A percentile compares a stretch with the other conserved stretches of the same genome.
phyloP scores from a whole-genome alignment of 2,329 filamentous ascomycete species.

The Exophiala viscosa region DNA sequence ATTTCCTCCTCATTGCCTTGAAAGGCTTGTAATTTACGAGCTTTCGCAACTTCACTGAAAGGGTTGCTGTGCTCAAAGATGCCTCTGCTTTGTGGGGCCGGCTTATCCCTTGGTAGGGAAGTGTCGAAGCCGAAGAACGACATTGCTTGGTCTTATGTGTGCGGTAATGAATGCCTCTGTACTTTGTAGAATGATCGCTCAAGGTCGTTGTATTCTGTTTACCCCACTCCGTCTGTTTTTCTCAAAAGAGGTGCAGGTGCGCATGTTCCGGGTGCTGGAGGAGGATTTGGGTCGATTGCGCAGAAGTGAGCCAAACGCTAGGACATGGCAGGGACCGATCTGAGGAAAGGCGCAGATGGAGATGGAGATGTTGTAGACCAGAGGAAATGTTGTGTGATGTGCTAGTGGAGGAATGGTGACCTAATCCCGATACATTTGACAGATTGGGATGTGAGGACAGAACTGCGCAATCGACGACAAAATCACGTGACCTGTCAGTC shows the following conservation, averaged over 20 bases:
- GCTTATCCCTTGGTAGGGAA: slow-evolving; percentile 56
- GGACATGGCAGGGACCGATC: slow-evolving; percentile 13
- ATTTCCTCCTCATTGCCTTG: slow-evolving; percentile 58
- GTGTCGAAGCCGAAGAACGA: slow-evolving; percentile 90
- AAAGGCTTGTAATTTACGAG: slow-evolving; percentile 39
- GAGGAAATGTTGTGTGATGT: not conserved
- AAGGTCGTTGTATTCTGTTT: not conserved
- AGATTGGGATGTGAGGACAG: not conserved
- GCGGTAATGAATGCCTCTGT: not conserved
- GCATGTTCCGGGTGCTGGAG: slow-evolving; percentile 20
- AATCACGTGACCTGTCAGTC: no score
- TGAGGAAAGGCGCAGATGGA: not conserved
- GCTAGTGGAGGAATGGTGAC: slow-evolving; percentile 2
- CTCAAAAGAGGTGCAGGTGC: slow-evolving; percentile 18
- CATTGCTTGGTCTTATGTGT: slow-evolving; percentile 53
- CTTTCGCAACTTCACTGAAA: slow-evolving; percentile 74
- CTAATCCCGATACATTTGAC: not conserved
- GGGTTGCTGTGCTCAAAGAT: slow-evolving; percentile 82
- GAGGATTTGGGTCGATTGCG: slow-evolving; percentile 17
- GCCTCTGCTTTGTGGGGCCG: slow-evolving; percentile 56
- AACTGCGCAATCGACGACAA: not conserved
- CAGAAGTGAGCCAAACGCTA: slow-evolving; percentile 7
- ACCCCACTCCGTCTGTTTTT: slow-evolving; percentile 27
- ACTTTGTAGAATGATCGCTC: not conserved
- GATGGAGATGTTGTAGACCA: not conserved